These are phyloP conservation scores for Chaetomium cochliodes DNA, from an alignment of 495 filamentous ascomycete genomes.

Conservation along the genomic window DNA sequence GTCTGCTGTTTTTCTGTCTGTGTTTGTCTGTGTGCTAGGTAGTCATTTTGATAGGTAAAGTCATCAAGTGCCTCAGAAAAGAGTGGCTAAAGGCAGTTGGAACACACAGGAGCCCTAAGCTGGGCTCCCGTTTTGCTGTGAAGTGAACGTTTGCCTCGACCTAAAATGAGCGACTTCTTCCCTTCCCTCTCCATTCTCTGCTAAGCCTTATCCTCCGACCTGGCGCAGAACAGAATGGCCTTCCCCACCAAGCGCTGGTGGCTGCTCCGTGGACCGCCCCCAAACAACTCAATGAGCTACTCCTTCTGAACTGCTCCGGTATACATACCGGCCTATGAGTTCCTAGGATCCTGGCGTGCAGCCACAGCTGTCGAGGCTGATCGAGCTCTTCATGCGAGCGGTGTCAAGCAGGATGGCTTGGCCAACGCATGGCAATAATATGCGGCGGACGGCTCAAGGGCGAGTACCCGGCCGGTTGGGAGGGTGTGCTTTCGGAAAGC, in stretches of 20 bases:
- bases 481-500: slow-evolving; percentile 17
- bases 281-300: slow-evolving; percentile 7
- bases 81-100: slow-evolving; percentile 21
- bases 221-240: slow-evolving; percentile 8
- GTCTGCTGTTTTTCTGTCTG: slow-evolving; percentile 7
- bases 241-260: background rate
- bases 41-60: background rate
- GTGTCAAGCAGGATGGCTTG: slow-evolving; percentile 10
- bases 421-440: slow-evolving; percentile 7
- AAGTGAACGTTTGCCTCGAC: slow-evolving; percentile 16
- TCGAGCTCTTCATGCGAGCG: slow-evolving; percentile 14
- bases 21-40: slow-evolving; percentile 7
- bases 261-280: background rate
- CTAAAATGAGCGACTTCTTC: slow-evolving; percentile 15
- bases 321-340: slow-evolving; percentile 26
- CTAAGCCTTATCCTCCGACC: slow-evolving; percentile 7
- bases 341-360: slow-evolving; percentile 16
- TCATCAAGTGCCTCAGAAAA: slow-evolving; percentile 21
- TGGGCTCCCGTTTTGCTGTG: background rate
- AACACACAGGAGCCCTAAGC: background rate
- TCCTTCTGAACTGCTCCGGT: background rate
- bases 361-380: slow-evolving; percentile 15
- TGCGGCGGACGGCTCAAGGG: slow-evolving; percentile 9
- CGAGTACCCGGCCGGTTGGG: slow-evolving; percentile 6
- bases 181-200: background rate